A percentile compares a stretch with the other conserved stretches of the same genome.
phyloP scores from a whole-genome alignment of 2,329 filamentous ascomycete genomes.

The Seiridium unicorne region DNA sequence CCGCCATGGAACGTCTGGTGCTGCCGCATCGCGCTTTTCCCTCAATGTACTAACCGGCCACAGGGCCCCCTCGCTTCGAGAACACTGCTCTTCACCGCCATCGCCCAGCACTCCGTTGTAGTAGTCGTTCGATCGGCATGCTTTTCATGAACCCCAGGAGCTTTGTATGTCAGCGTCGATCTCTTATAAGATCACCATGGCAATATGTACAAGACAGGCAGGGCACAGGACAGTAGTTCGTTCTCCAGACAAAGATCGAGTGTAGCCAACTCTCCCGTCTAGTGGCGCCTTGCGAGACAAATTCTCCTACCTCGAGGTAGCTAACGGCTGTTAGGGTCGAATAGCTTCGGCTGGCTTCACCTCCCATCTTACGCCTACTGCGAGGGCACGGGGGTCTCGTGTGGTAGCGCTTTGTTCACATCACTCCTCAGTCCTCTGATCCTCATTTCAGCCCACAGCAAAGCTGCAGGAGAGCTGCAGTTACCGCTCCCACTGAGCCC shows the following conservation, averaged over 20 bases:
- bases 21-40: neutral
- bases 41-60: neutral
- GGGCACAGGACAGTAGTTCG: neutral
- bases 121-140: too few relatives aligned
- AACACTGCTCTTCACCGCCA: neutral
- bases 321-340: constrained; percentile 7
- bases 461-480: constrained; percentile 21
- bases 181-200: neutral
- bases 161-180: neutral
- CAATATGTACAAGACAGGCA: neutral
- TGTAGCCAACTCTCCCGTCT: neutral
- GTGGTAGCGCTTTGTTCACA: neutral
- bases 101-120: neutral
- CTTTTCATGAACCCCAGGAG: too few relatives aligned
- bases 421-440: constrained; percentile 15
- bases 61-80: neutral
- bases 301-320: neutral
- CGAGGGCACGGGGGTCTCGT: neutral
- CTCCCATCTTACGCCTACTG: neutral
- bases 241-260: neutral
- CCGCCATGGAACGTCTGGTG: neutral
- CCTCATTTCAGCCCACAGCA: constrained; percentile 28
- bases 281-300: constrained; percentile 7
- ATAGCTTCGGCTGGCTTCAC: constrained; percentile 3
- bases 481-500: constrained; percentile 7